phyloP scores from a whole-genome alignment of 2,329 filamentous ascomycete genomes.

The Exophiala xenobiotica region DNA sequence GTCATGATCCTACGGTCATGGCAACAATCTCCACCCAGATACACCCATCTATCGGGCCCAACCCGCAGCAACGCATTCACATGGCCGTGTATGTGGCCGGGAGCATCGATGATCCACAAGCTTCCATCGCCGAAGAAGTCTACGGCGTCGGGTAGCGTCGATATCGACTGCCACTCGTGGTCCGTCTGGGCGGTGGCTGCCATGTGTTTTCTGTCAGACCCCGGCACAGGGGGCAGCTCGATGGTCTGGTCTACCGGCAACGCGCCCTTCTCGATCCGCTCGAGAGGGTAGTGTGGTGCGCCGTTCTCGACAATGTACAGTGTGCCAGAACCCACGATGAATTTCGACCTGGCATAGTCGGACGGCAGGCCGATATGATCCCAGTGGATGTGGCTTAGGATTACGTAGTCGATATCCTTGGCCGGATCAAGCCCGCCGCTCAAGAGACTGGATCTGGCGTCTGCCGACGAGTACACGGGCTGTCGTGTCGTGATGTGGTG shows the following conservation, averaged over 20 bases:
- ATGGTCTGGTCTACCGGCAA: slow-evolving; percentile 25
- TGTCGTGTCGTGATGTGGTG: background rate
- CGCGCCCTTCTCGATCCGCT: slow-evolving; percentile 18
- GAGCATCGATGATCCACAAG: slow-evolving; percentile 31
- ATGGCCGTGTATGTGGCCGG: slow-evolving; percentile 34
- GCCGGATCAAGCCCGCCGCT: background rate
- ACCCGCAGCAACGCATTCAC: slow-evolving; percentile 31
- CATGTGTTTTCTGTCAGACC: background rate
- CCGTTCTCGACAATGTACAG: slow-evolving; percentile 1
- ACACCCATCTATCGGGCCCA: slow-evolving; percentile 17
- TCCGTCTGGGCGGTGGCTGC: slow-evolving; percentile 3
- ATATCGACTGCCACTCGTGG: slow-evolving; percentile 16
- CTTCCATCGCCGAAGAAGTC: slow-evolving; percentile 33
- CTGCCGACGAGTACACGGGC: background rate
- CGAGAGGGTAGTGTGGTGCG: background rate
- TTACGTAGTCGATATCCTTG: background rate
- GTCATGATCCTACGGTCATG: slow-evolving; percentile 33
- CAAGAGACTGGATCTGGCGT: background rate
- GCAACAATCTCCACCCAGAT: slow-evolving; percentile 35
- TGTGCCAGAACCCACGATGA: slow-evolving; percentile 52
- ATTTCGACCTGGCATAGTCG: slow-evolving; percentile 45
- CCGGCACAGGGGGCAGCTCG: slow-evolving; percentile 16
- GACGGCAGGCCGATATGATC: background rate
- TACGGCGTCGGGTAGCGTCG: slow-evolving; percentile 22
- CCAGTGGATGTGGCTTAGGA: background rate